phyloP scores from a whole-genome alignment of 2,329 filamentous ascomycete species.

The Chaetomium olivaceum region DNA sequence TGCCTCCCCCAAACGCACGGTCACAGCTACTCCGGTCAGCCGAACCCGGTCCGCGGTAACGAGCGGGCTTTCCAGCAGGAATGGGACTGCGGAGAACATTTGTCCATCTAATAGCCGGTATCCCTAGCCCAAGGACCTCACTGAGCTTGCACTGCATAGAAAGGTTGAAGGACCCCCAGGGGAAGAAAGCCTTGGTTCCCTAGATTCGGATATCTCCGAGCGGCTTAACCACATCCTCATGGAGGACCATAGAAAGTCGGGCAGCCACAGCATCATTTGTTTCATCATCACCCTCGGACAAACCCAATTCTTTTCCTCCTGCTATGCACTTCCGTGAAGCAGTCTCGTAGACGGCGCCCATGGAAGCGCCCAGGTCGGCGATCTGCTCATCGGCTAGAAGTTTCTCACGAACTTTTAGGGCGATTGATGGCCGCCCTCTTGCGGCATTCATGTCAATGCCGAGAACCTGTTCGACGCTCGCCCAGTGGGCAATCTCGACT shows the following conservation, averaged over 20 bases:
- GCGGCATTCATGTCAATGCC: conserved; percentile 30
- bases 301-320: conserved; percentile 39
- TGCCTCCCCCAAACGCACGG: neutral
- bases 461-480: conserved; percentile 32
- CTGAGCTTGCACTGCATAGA: neutral
- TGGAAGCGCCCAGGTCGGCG: conserved; percentile 31
- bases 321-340: conserved; percentile 33
- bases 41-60: conserved; percentile 14
- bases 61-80: neutral
- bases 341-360: conserved; percentile 34
- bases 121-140: neutral
- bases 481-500: conserved; percentile 46
- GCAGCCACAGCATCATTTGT: conserved; percentile 44
- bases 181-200: neutral
- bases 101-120: neutral
- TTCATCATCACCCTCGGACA: conserved; percentile 44
- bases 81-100: neutral
- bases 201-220: conserved; percentile 43
- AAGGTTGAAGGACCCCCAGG: neutral
- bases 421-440: conserved; percentile 29
- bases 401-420: conserved; percentile 31
- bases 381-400: conserved; percentile 30
- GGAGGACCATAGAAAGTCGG: conserved; percentile 44
- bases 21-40: neutral
- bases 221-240: conserved; percentile 48